A percentile compares a stretch with the other conserved stretches of the same genome.
Evolutionary conservation across 345 rosid genomes (phyloP).

Genomic region (Barbarea vulgaris): DNA sequence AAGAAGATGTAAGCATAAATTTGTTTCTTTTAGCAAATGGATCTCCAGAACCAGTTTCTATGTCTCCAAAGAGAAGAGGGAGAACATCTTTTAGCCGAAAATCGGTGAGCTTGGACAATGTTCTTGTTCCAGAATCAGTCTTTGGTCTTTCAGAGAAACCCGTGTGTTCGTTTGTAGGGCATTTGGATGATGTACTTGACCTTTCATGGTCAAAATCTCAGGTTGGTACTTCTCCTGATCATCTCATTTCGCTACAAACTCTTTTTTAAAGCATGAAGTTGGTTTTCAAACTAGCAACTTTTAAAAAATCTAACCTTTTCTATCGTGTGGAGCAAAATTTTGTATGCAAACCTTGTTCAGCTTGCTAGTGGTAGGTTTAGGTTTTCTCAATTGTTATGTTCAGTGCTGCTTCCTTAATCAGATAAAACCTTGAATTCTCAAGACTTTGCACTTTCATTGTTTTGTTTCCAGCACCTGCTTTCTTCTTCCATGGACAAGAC

Average conservation of each 20-base stretch:
- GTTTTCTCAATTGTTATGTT: not conserved
- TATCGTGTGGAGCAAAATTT: not conserved
- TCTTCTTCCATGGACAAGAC: slow-evolving; percentile 99
- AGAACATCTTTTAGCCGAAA: slow-evolving; percentile 77
- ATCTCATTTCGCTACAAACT: slow-evolving; percentile 1
- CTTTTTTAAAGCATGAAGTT: not conserved
- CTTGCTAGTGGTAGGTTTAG: slow-evolving; percentile 7
- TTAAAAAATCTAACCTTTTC: not conserved
- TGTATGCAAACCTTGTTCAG: not conserved
- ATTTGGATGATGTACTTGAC: slow-evolving; percentile 79
- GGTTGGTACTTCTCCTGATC: slow-evolving; percentile 49
- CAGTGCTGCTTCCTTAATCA: not conserved
- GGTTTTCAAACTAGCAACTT: not conserved
- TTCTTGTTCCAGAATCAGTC: slow-evolving; percentile 70
- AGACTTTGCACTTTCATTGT: slow-evolving; percentile 9
- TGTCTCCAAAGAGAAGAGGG: slow-evolving; percentile 75
- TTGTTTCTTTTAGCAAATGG: slow-evolving; percentile 63
- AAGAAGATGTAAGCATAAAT: slow-evolving; percentile 64
- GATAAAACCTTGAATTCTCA: not conserved
- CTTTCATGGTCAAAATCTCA: slow-evolving; percentile 95
- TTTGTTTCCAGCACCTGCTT: slow-evolving; percentile 71
- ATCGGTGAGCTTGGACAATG: slow-evolving; percentile 73
- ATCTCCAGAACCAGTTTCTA: slow-evolving; percentile 68
- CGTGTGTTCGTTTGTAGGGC: slow-evolving; percentile 78
- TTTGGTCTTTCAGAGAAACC: slow-evolving; percentile 87